A percentile compares a stretch with the other conserved stretches of the same genome.
Conservation (phyloP, 2,329 filamentous ascomycete genomes). For the Botrytis deweyae region DNA sequence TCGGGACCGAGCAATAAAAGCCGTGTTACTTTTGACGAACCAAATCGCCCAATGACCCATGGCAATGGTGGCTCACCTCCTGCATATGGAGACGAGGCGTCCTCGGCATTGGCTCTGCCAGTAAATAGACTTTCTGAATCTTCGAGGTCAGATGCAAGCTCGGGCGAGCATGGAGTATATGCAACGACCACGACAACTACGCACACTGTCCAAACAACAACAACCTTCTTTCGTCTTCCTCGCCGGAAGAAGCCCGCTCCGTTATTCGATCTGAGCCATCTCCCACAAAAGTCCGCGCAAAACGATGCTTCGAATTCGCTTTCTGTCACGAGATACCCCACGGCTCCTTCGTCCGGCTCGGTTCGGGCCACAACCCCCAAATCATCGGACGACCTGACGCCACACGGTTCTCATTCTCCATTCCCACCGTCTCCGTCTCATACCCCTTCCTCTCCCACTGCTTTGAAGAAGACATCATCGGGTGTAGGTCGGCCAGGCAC, state of each 20-base stretch:
- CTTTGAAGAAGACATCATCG: constrained; percentile 31
- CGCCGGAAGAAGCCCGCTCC: constrained; percentile 73
- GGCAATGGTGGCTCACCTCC: constrained; percentile 47
- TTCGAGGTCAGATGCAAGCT: constrained; percentile 84
- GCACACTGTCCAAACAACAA: constrained; percentile 61
- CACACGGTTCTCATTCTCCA: constrained; percentile 31
- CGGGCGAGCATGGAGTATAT: constrained; percentile 62
- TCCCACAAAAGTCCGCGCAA: constrained; percentile 70
- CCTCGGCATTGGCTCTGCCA: constrained; percentile 62
- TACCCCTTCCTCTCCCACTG: constrained; percentile 23
- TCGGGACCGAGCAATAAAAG: constrained; percentile 38
- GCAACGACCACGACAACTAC: constrained; percentile 60
- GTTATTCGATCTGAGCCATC: constrained; percentile 82
- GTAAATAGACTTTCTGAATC: constrained; percentile 75
- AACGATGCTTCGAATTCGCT: constrained; percentile 37
- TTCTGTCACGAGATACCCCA: constrained; percentile 44
- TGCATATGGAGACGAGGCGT: constrained; percentile 60
- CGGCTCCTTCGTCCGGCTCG: constrained; percentile 44
- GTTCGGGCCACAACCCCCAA: constrained; percentile 44
- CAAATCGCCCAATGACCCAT: constrained; percentile 49
- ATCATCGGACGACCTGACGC: constrained; percentile 32
- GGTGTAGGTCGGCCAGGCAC: constrained; percentile 43
- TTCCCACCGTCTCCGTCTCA: constrained; percentile 36
- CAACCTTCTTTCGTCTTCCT: constrained; percentile 77
- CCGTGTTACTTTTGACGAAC: constrained; percentile 62